phyloP scores from a whole-genome alignment of 2,329 filamentous ascomycete species.

The Alternaria atra region DNA sequence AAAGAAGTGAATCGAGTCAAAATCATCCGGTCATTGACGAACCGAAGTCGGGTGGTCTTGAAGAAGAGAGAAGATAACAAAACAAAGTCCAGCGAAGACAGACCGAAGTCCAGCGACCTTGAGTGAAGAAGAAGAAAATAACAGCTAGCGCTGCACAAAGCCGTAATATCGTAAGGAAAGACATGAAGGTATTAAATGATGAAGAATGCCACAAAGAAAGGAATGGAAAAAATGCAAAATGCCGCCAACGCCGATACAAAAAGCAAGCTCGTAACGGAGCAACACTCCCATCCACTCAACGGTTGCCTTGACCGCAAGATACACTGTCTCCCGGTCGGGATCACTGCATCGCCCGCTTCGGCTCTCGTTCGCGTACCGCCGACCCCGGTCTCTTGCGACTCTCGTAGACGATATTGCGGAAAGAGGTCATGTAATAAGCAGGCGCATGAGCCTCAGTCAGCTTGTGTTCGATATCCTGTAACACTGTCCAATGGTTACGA shows the following conservation, averaged over 20 bases:
- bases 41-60: constrained; percentile 11
- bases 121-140: not conserved
- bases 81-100: constrained; percentile 4
- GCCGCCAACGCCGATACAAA: constrained; percentile 26
- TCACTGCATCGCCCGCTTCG: constrained; percentile 43
- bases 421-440: constrained; percentile 32
- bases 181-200: constrained; percentile 8
- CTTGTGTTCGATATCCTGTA: constrained; percentile 39
- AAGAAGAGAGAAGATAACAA: constrained; percentile 4
- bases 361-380: constrained; percentile 37
- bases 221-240: constrained; percentile 28
- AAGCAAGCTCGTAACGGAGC: constrained; percentile 10
- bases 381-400: constrained; percentile 46
- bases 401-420: constrained; percentile 40
- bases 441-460: constrained; percentile 38
- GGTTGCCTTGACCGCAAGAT: not conserved
- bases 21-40: constrained; percentile 2
- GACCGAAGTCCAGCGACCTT: constrained; percentile 10
- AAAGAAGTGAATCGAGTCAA: not conserved
- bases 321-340: not conserved
- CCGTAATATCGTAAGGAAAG: constrained; percentile 8
- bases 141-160: constrained; percentile 4
- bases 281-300: not conserved
- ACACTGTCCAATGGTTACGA: constrained; percentile 40
- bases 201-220: constrained; percentile 17